Evolutionary conservation across 768 basidiomycete species (phyloP), one percentile per base, ranked within the genome.

Genomic region (Pleurotus pulmonarius): DNA sequence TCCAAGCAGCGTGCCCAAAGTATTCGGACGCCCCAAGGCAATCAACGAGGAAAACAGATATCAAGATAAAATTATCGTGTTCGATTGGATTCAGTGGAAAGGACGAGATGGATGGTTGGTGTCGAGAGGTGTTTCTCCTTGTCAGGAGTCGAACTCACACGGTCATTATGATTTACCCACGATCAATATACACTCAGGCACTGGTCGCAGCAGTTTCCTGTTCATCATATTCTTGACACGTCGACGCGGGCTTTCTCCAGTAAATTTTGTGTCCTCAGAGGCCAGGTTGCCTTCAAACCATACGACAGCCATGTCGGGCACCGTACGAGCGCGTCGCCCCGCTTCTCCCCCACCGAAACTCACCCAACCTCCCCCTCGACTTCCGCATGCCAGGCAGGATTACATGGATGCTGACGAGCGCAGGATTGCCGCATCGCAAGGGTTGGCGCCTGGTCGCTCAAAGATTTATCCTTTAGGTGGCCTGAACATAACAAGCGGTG

Each of bases 341-440:
- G 75, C 88, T 24, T 87, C 88, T 55, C 88, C 88, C 7, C 83
- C 85, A 11, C 78, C 78, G 49, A 75, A 75, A 49, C 68, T 73
- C 64, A 58, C 73, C 39, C 70, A 67, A 60, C 63, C 68, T 56
- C 69, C 73, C 43, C 80, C 81, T 64, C 74, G 85, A 64, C 89
- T 87, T 73, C 88, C 88, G 26, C 81, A 87, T 67, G 69, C 79
- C 15, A 74, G 80, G 59, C 79, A 85, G 57, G 85, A 85, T 64
- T 81, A 83, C 67, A 67, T 90, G n/a, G 86, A 88, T 64, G 88
- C 90, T 20, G 90, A 92, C 69, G 80, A 79, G 64, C 79, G 86
- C 54, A 77, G 86, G 60, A 83, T 81, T 34, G 85, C 85, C 15
- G 88, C 86, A 1, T 80, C 86, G n/a, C 82, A 81, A 60, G 85